Evolutionary conservation across 306 rosid species (phyloP).

Genomic region (Pueraria montana): DNA sequence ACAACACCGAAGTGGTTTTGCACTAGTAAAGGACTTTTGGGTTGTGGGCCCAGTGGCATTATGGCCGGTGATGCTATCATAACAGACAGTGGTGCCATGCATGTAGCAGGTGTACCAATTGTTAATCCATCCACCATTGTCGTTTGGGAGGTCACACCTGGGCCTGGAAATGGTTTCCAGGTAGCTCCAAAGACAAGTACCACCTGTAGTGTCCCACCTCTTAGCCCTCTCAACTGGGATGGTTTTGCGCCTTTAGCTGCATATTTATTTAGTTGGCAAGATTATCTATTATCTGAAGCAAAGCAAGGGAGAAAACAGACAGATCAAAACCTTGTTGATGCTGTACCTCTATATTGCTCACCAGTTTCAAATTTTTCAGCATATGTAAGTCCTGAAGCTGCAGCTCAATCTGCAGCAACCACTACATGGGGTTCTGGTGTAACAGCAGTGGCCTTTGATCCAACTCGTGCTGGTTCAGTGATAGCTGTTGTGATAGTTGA

Average conservation of each 20-base stretch:
- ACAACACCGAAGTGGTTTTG: constrained; percentile 83
- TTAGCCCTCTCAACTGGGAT: constrained; percentile 79
- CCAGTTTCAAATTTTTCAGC: constrained; percentile 99
- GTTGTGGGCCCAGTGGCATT: constrained; percentile 99
- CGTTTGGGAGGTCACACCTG: constrained; percentile 99
- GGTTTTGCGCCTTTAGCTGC: constrained; percentile 96
- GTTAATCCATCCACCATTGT: constrained; percentile 98
- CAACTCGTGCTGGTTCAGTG: constrained; percentile 97
- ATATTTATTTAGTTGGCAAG: constrained; percentile 97
- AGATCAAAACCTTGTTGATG: constrained; percentile 68
- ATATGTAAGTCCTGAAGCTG: constrained; percentile 97
- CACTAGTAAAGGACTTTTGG: constrained; percentile 97
- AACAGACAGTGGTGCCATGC: constrained; percentile 98
- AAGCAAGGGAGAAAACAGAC: constrained; percentile 83
- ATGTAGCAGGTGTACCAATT: constrained; percentile 98
- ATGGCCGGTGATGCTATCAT: constrained; percentile 99
- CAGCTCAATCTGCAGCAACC: constrained; percentile 97
- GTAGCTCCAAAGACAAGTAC: constrained; percentile 77
- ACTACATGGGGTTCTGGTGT: constrained; percentile 99
- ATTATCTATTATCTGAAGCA: constrained; percentile 78
- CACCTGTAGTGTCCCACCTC: constrained; percentile 79
- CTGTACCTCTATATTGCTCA: constrained; percentile 87
- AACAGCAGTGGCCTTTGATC: constrained; percentile 98
- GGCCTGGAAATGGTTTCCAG: constrained; percentile 96
- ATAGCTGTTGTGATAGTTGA: constrained; percentile 95